These are phyloP conservation scores for Gregarina niphandrodes DNA, from an alignment of 169 alveolate genomes.

Conservation along the genomic window DNA sequence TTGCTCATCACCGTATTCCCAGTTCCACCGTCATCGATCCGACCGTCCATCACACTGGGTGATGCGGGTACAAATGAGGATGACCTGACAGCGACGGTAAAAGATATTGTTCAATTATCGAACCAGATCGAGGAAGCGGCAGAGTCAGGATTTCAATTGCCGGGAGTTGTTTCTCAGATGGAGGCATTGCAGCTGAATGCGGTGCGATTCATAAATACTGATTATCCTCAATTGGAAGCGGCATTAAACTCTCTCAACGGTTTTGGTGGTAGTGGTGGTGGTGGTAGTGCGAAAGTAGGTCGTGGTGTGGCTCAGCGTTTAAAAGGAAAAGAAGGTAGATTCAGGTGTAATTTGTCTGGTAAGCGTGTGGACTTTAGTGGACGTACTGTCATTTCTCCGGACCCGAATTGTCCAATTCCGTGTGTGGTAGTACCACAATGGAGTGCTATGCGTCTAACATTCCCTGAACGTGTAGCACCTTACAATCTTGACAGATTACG, in stretches of 20 bases:
- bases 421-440: slow-evolving; percentile 78
- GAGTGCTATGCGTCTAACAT: slow-evolving; percentile 80
- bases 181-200: slow-evolving; percentile 13
- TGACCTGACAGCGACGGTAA: slow-evolving; percentile 66
- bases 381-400: slow-evolving; percentile 97
- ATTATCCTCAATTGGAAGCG: no score
- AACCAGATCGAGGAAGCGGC: slow-evolving; percentile 43
- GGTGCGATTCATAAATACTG: slow-evolving; percentile 12
- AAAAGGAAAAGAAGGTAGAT: slow-evolving; percentile 89
- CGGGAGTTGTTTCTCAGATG: no score
- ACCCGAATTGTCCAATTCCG: slow-evolving; percentile 77
- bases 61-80: slow-evolving; percentile 70
- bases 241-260: no score
- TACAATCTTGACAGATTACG: slow-evolving; percentile 56
- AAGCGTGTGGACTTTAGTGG: slow-evolving; percentile 97
- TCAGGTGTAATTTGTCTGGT: slow-evolving; percentile 92
- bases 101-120: slow-evolving; percentile 56
- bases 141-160: slow-evolving; percentile 50
- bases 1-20: slow-evolving; percentile 60
- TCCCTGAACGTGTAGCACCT: slow-evolving; percentile 76
- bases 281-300: no score
- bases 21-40: slow-evolving; percentile 86
- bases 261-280: no score
- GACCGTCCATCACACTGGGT: slow-evolving; percentile 79
- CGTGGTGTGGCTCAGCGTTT: slow-evolving; percentile 53